phyloP scores from a whole-genome alignment of 192 early-diverging fungal genomes.

The Dissophora globulifera region DNA sequence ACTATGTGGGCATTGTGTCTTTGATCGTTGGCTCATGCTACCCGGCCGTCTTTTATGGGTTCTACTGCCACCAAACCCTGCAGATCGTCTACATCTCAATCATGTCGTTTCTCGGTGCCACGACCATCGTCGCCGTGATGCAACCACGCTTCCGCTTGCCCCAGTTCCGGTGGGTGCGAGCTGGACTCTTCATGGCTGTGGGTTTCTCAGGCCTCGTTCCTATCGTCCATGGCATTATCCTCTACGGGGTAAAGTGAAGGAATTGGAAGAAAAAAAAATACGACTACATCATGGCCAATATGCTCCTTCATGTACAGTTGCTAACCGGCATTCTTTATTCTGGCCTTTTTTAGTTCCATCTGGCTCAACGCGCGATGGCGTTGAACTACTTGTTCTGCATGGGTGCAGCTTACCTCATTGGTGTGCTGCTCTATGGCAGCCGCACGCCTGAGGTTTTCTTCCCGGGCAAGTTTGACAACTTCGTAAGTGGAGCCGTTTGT shows the following conservation, averaged over 20 bases:
- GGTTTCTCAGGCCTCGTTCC: constrained; percentile 83
- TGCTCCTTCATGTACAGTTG: neutral
- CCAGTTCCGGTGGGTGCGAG: constrained; percentile 83
- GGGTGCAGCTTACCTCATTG: constrained; percentile 84
- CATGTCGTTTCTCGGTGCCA: constrained; percentile 69
- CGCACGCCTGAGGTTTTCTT: constrained; percentile 88
- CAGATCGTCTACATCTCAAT: constrained; percentile 67
- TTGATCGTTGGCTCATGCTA: constrained; percentile 78
- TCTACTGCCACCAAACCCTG: constrained; percentile 56
- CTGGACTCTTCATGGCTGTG: constrained; percentile 80
- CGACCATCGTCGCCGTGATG: constrained; percentile 58
- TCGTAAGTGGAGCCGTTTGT: constrained; percentile 58
- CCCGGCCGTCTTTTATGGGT: constrained; percentile 63
- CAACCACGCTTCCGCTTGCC: constrained; percentile 69
- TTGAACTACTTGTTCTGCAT: constrained; percentile 75
- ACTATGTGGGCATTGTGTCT: constrained; percentile 92
- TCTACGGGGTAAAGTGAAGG: constrained; percentile 72
- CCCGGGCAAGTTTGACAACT: constrained; percentile 88
- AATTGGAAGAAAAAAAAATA: neutral
- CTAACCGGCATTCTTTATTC: constrained; percentile 1
- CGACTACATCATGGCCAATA: neutral
- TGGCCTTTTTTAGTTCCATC: constrained; percentile 11
- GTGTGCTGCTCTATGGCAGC: constrained; percentile 88
- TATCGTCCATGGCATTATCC: constrained; percentile 67
- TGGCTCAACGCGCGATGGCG: constrained; percentile 65